phyloP scores from a whole-genome alignment of 257 asterid species.

The Euphrasia confusa region DNA sequence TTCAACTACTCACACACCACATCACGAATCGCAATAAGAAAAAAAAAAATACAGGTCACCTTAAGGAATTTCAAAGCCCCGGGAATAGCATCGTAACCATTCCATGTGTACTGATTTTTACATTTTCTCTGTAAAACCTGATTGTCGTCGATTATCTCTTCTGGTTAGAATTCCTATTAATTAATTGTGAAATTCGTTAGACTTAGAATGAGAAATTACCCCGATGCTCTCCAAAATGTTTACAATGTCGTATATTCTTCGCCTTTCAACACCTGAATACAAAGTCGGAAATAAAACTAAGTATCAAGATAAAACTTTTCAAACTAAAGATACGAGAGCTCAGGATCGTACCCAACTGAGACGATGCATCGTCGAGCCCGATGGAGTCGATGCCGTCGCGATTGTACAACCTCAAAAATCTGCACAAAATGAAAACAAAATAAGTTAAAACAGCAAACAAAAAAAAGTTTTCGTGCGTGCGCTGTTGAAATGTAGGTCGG shows the following conservation, averaged over 20 bases:
- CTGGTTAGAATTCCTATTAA: slow-evolving; percentile 5
- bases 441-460: not conserved
- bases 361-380: slow-evolving; percentile 54
- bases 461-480: not conserved
- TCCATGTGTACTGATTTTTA: slow-evolving; percentile 53
- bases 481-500: not conserved
- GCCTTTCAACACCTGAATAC: slow-evolving; percentile 51
- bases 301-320: not conserved
- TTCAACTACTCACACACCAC: not conserved
- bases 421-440: slow-evolving; percentile 22
- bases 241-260: slow-evolving; percentile 63
- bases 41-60: slow-evolving; percentile 24
- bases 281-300: no score
- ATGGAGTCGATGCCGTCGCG: slow-evolving; percentile 49
- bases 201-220: slow-evolving; percentile 30
- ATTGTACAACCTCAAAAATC: slow-evolving; percentile 57
- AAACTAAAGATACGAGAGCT: not conserved
- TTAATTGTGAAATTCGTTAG: not conserved
- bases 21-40: slow-evolving; percentile 15
- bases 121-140: slow-evolving; percentile 44
- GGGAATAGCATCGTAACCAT: slow-evolving; percentile 41
- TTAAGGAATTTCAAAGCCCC: slow-evolving; percentile 39
- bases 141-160: not conserved
- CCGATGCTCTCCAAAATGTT: slow-evolving; percentile 60
- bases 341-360: slow-evolving; percentile 41